These are phyloP conservation scores for Paraphysoderma sedebokerense DNA, from an alignment of 371 early-diverging fungal genomes.

Conservation along the genomic window DNA sequence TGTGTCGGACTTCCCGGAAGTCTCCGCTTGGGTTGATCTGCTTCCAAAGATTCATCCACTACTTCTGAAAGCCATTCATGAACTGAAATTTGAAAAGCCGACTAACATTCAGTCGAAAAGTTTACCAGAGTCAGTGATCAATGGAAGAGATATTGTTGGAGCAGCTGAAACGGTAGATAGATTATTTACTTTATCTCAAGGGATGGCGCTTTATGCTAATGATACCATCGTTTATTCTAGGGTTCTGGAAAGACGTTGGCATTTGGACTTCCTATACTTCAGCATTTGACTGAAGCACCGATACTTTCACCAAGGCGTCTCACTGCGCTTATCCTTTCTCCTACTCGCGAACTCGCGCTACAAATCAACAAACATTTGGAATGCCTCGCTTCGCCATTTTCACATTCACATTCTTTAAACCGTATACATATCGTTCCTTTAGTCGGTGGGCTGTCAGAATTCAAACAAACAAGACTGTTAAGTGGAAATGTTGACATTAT, in stretches of 20 bases:
- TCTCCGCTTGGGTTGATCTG: constrained; percentile 14
- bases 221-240: too few relatives aligned
- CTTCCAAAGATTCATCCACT: constrained; percentile 18
- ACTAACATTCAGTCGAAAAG: constrained; percentile 88
- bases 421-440: constrained; percentile 34
- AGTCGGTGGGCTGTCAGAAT: constrained; percentile 85
- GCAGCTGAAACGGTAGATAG: constrained; percentile 97
- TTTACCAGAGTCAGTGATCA: constrained; percentile 46
- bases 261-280: constrained; percentile 74
- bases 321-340: constrained; percentile 52
- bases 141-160: constrained; percentile 82
- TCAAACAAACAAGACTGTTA: constrained; percentile 72
- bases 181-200: too few relatives aligned
- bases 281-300: constrained; percentile 25
- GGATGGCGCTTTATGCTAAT: too few relatives aligned
- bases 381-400: constrained; percentile 20
- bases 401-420: neutral
- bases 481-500: constrained; percentile 60
- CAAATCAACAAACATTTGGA: constrained; percentile 66
- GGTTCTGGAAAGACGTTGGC: constrained; percentile 91
- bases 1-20: neutral
- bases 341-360: constrained; percentile 84
- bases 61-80: constrained; percentile 45
- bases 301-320: constrained; percentile 13
- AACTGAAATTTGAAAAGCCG: constrained; percentile 56